Conservation (phyloP, 2,329 filamentous ascomycete species). For the Colletotrichum tropicale region DNA sequence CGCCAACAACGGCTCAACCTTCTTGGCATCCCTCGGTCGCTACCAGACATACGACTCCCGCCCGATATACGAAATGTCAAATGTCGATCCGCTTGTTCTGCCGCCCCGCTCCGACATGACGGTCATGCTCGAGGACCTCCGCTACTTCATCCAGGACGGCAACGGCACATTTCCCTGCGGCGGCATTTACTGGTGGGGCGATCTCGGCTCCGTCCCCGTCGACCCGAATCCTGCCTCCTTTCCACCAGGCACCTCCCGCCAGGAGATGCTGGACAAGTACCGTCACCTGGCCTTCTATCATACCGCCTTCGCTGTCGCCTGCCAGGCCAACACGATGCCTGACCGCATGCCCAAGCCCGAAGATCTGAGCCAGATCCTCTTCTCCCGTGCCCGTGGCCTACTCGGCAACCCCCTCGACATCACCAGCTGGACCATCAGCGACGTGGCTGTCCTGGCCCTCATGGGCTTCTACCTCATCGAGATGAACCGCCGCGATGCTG, state of each 20-base stretch:
- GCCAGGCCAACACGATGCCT: conserved; percentile 31
- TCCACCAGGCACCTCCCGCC: conserved; percentile 24
- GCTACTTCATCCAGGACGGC: conserved; percentile 51
- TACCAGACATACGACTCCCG: conserved; percentile 54
- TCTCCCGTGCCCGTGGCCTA: conserved; percentile 45
- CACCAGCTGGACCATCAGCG: conserved; percentile 42
- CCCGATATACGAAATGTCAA: conserved; percentile 36
- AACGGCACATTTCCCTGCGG: conserved; percentile 45
- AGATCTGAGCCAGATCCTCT: conserved; percentile 46
- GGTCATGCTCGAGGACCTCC: conserved; percentile 42
- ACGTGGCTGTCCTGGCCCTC: conserved; percentile 48
- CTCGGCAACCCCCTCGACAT: conserved; percentile 53
- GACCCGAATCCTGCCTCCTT: conserved; percentile 24
- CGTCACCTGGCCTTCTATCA: conserved; percentile 50
- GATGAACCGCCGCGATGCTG: conserved; percentile 52
- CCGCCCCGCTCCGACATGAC: conserved; percentile 40
- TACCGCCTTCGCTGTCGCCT: conserved; percentile 47
- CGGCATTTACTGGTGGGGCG: conserved; percentile 54
- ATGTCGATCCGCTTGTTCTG: conserved; percentile 43
- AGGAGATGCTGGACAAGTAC: conserved; percentile 25
- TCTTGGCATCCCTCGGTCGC: conserved; percentile 45
- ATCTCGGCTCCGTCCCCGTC: conserved; percentile 37
- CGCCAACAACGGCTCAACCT: conserved; percentile 30
- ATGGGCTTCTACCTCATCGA: conserved; percentile 55
- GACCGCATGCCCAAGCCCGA: conserved; percentile 30